phyloP scores from a whole-genome alignment of 148 eudicot species.

The Vaccinium vitisidaea region DNA sequence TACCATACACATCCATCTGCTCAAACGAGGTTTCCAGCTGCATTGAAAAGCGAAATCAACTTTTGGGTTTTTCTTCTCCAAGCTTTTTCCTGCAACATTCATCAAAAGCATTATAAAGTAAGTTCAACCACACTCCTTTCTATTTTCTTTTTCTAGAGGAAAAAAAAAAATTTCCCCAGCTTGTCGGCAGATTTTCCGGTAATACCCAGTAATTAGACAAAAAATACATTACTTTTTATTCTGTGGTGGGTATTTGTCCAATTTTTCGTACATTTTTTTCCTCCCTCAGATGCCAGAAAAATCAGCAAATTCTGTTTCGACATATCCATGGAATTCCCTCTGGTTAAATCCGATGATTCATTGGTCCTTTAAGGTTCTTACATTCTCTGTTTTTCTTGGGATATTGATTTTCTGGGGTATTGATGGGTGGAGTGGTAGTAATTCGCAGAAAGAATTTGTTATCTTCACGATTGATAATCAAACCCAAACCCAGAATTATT shows the following conservation, averaged over 20 bases:
- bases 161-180: not conserved
- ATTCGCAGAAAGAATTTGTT: constrained; percentile 29
- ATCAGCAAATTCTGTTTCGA: constrained; percentile 15
- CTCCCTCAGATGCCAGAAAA: constrained; percentile 36
- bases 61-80: not conserved
- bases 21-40: not conserved
- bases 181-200: not conserved
- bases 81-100: not conserved
- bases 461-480: constrained; percentile 8
- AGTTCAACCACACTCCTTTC: not conserved
- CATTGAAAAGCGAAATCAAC: not conserved
- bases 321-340: constrained; percentile 21
- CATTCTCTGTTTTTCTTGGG: constrained; percentile 30
- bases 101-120: not conserved
- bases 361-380: constrained; percentile 36
- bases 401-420: constrained; percentile 42
- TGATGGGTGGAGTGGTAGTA: constrained; percentile 32
- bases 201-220: not conserved
- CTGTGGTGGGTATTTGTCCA: not conserved
- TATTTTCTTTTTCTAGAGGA: not conserved
- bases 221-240: not conserved
- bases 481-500: constrained; percentile 9
- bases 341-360: constrained; percentile 33
- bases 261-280: not conserved
- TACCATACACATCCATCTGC: not conserved